Base-by-base conservation (phyloP, 352 stramenopile species). In the Phytophthora sansomeana region DNA sequence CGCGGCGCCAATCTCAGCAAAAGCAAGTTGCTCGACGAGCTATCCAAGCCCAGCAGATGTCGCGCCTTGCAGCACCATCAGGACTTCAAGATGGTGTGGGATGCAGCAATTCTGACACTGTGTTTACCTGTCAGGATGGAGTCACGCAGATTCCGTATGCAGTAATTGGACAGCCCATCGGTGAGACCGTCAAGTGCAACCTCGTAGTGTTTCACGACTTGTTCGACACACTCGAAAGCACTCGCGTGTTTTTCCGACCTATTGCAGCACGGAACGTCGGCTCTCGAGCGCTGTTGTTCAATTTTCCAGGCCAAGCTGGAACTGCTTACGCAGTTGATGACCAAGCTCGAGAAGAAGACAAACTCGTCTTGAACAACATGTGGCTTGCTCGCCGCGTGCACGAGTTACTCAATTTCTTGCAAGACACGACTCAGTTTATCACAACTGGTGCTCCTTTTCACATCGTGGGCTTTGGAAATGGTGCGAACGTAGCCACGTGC, bases 181-280 rank as follows among this genome's bases (percentile, higher is more conserved):
- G 80, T 2, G 75, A 73, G 10, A 81, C 70, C 4, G 55, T 67
- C n/a, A 93, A 90, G 29, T 92, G 85, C 61, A 98, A 95, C 61
- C 68, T 98, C 38, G 78, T 98, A 6, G 85, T 98, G 3, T 92
- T 97, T 53, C 88, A 97, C 54, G 93, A 98, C 58, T 85, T 98
- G 5, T 98, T 98, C 63, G 93, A 98, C 67, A 98, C 92, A 1
- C 73, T 95, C 41, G 93, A 98, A 42, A 90, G 84, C 58, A 96
- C 87, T 11, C 84, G 89, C 46, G 88, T 98, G 1, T 93, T 98
- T 17, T 96, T 98, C 41, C 80, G 87, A 24, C 67, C 87, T 3
- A 75, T 98, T 24, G 53, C 97, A 5, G 77, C 82, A 3, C 78
- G 87, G 48, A 80, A 97, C 41, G 69, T 91, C 5, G 94, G 91